These are phyloP conservation scores for Fremontodendron californicum DNA, from an alignment of 345 rosid species.

Conservation along the genomic window DNA sequence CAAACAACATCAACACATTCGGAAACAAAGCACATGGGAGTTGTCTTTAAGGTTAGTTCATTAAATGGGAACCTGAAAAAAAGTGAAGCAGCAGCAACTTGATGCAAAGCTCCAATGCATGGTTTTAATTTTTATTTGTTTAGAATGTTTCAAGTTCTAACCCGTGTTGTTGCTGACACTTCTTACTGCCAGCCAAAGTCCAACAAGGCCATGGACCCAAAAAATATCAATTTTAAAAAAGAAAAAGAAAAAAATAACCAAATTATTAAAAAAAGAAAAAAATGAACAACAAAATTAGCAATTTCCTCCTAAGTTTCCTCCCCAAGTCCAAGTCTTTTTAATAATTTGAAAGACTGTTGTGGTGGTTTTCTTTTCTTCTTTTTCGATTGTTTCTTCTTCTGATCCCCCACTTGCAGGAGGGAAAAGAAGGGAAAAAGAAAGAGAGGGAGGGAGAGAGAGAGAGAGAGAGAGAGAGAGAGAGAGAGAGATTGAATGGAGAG, in stretches of 20 bases:
- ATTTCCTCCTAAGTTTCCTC: background rate
- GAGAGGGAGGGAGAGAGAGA: background rate
- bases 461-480: constrained; percentile 13
- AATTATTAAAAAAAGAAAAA: no score
- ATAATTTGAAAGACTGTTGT: background rate
- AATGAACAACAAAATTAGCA: background rate
- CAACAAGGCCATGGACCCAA: constrained; percentile 2
- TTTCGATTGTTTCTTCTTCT: background rate
- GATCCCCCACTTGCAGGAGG: constrained; percentile 18
- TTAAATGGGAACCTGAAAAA: background rate
- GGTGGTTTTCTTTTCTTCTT: background rate
- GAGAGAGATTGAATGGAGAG: constrained; percentile 55
- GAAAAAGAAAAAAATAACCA: no score
- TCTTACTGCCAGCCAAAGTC: constrained; percentile 15
- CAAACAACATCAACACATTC: background rate
- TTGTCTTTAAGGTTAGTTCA: background rate
- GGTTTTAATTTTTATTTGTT: background rate
- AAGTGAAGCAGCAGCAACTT: background rate
- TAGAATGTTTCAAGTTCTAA: background rate
- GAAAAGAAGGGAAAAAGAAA: constrained; percentile 15
- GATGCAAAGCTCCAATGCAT: background rate
- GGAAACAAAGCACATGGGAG: background rate
- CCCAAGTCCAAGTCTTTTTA: background rate
- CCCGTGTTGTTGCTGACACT: background rate
- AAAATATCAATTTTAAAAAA: background rate